Conservation (phyloP, 2,329 filamentous ascomycete genomes). For the Monosporascus sp. region DNA sequence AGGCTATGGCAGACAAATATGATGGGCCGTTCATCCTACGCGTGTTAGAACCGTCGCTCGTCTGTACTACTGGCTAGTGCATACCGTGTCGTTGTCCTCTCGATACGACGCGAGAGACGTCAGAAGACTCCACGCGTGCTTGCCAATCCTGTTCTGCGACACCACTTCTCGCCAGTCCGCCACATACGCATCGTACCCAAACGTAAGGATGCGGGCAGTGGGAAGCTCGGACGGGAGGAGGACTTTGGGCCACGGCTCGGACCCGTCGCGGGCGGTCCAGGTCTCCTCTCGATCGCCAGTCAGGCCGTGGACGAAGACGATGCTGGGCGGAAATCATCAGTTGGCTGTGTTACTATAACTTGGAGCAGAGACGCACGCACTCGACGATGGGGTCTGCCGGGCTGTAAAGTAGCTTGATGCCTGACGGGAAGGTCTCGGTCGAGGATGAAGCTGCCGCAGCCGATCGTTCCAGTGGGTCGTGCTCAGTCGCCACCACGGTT, state of each 20-base stretch:
- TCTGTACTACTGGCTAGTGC: neutral
- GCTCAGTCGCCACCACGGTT: no score
- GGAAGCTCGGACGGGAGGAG: constrained; percentile 26
- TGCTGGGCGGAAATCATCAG: neutral
- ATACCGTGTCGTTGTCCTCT: constrained; percentile 6
- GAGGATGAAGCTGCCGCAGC: no score
- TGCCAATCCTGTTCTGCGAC: constrained; percentile 18
- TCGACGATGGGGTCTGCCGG: no score
- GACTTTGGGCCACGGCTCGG: constrained; percentile 27
- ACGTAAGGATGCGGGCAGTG: constrained; percentile 31
- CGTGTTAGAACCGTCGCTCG: neutral
- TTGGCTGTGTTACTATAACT: no score
- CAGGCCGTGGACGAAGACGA: constrained; percentile 34
- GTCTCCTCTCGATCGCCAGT: constrained; percentile 32
- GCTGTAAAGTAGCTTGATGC: no score
- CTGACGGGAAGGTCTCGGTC: no score
- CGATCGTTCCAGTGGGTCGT: no score
- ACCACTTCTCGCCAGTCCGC: constrained; percentile 8
- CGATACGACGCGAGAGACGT: constrained; percentile 21
- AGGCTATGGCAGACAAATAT: constrained; percentile 34
- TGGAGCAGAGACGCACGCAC: no score
- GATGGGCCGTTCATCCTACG: constrained; percentile 20
- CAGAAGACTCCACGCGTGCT: constrained; percentile 27
- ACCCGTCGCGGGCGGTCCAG: constrained; percentile 28
- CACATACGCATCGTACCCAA: constrained; percentile 34